Base-by-base conservation (phyloP, 1,284 basidiomycete genomes). In the Apiotrichum porosum region DNA sequence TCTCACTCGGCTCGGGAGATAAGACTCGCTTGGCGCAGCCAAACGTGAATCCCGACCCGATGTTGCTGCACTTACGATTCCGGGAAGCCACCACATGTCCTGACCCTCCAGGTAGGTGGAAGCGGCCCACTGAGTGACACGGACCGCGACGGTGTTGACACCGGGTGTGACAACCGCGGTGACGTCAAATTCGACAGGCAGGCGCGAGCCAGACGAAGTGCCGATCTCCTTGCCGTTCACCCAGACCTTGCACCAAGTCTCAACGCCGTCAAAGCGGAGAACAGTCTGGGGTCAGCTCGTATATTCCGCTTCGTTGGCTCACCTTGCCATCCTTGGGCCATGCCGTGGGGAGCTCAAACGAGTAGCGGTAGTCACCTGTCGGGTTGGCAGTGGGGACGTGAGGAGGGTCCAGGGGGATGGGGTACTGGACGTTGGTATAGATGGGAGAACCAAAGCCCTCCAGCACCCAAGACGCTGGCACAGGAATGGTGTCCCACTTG, bases 61-160 rank as follows among this genome's bases (percentile, higher is more conserved):
- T n/a, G n/a, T n/a, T n/a, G n/a, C n/a, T n/a, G n/a, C n/a, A n/a
- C n/a, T n/a, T n/a, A n/a, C n/a, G 48, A 61, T 58, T n/a, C 59
- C 59, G 0, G 59, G 59, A 6, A 61, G 48, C 57, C 57, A 61
- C 59, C 59, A 61, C 43, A 55, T 45, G 38, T 61, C 59, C 26
- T 61, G 59, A 37, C 57, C 57, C 44, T 61, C 59, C 37, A 54
- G 42, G 33, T 59, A 61, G 9, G 32, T 44, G 3, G 22, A 52
- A 1, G 57, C 48, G 2, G 43, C 42, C 59, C 59, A 61, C 36
- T 61, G 57, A 19, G 42, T 42, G 4, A 61, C 59, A 10, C 57
- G 56, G 6, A 58, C 51, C 5, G 49, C 49, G 10, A 61, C 24
- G 4, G 49, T 36, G 19, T 56, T 56, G 3, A 40, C 37, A 0